Base-by-base conservation (phyloP, 2,329 filamentous ascomycete species). In the Metarhizium guizhouense region DNA sequence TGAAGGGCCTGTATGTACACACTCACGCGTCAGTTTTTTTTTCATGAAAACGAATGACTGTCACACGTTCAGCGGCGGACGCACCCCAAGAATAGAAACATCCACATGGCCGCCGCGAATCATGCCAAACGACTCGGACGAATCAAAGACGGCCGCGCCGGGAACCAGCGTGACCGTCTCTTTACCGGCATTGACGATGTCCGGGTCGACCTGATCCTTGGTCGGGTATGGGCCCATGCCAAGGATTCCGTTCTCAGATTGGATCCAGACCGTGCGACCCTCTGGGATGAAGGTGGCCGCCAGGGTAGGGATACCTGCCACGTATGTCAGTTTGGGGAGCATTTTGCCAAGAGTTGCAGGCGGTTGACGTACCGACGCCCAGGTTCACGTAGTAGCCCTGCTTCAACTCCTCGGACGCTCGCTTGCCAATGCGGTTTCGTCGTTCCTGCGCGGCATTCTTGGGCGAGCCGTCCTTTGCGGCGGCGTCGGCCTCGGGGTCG, bases 171-270 rank as follows among this genome's bases (percentile, higher is more conserved):
- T 94, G 0, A 92, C 88, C 0, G 89, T 95, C 68, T 95, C 89
- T 68, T 95, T 95, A 56, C 90, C 89, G 0, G 90, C 90, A 63
- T 94, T 95, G 73, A 94, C 86, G 59, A 92, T 83, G 63, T 93
- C 88, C 11, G 87, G 74, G 66, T 94, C 90, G 51, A 90, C 81
- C 59, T 88, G 76, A 1, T 83, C 84, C 59, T 84, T 80, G 1
- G 82, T 84, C 0, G 90, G 89, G 69, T 94, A 93, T 1, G 87
- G 81, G 0, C 90, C 89, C 76, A 95, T 90, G 47, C 90, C 90
- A 1, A 95, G 70, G 56, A 95, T 87, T 11, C 90, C 90, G 69
- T 95, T 95, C 73, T 95, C 90, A 0, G 86, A 90, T 68, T 95
- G 90, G 47, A 95, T 80, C 82, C 89, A 90, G 34, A 95, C 90